phyloP scores from a whole-genome alignment of 164 flowering plant genomes.

The Protea cynaroides region DNA sequence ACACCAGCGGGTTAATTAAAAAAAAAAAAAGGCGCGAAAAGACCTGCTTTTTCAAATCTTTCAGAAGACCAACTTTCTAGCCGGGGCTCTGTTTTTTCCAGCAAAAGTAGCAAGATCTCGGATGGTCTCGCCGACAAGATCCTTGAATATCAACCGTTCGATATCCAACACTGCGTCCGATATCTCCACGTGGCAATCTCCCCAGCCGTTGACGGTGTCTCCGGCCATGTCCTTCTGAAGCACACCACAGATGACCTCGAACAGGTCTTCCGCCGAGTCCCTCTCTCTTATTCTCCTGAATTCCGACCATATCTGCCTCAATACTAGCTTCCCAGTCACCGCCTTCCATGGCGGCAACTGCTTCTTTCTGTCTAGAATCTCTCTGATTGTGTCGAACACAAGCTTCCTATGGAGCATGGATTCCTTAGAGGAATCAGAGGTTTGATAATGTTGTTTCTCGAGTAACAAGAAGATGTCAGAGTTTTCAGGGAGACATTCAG shows the following conservation, averaged over 20 bases:
- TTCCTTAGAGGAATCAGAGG: constrained; percentile 27
- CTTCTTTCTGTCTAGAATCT: constrained; percentile 47
- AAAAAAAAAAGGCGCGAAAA: not conserved
- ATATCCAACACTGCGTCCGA: constrained; percentile 69
- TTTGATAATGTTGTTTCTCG: constrained; percentile 56
- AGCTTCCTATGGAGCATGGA: constrained; percentile 59
- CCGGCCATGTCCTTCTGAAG: constrained; percentile 57
- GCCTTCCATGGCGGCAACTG: constrained; percentile 62
- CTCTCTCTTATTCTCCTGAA: constrained; percentile 41
- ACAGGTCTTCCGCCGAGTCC: constrained; percentile 42
- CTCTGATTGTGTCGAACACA: constrained; percentile 57
- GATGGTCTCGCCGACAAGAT: constrained; percentile 71
- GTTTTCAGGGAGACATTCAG: constrained; percentile 1
- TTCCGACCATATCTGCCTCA: constrained; percentile 59
- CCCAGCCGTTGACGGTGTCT: constrained; percentile 53
- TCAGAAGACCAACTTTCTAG: constrained; percentile 65
- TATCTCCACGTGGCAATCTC: constrained; percentile 43
- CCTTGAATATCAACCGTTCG: constrained; percentile 83
- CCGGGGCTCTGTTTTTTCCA: constrained; percentile 14
- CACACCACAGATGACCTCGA: constrained; percentile 49
- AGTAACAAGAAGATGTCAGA: constrained; percentile 20
- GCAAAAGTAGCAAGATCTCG: constrained; percentile 45
- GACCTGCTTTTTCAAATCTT: not conserved
- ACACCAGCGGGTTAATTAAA: constrained; percentile 56
- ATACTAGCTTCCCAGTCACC: constrained; percentile 1